Evolutionary conservation across 192 early-diverging fungal species (phyloP), one percentile per base, ranked within the genome.

Genomic region (Coemansia interrupta): DNA sequence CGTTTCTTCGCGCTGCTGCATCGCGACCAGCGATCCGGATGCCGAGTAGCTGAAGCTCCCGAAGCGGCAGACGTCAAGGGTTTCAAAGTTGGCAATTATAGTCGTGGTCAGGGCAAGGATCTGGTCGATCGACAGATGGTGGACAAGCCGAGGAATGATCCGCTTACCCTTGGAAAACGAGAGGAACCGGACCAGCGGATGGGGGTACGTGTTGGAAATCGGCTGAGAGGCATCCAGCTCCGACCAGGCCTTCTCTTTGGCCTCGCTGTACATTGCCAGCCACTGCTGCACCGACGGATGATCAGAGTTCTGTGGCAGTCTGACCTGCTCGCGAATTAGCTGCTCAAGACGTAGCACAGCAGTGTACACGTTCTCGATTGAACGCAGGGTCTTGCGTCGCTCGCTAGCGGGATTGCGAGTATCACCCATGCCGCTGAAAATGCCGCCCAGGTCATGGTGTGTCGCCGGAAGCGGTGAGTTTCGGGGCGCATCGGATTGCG

Each of bases 91-190:
- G 55, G 87, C 82, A 19, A 88, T 80, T n/a, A 90, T 72, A 43
- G 86, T 83, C 12, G 86, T 92, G 54, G 95, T 81, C 51, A 94
- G 61, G 1, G 83, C 83, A 64, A 96, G 62, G 15, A 82, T 85
- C 68, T 93, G 91, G 55, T 96, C 92, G 5, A 83, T 83, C 18
- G 80, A 72, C 51, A 94, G 70, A 44, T 90, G 87, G 41, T 89
- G 84, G 26, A 91, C 82, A 5, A 92, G 82, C 13, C 96, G 88
- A 12, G 92, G 88, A 36, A 95, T 80, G n/a, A 92, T 73, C 45
- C 88, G 86, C 61, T 92, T 93, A 28, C 95, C 96, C 77, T 99
- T 99, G 32, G 86, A 69, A 59, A 87, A 85, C 22, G 88, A 86
- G 52, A 99, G 72, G 64, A 96, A 84, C 6, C 84, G 86, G 10